Base-by-base conservation (phyloP, 768 basidiomycete species). In the Rhizopogon vulgaris region DNA sequence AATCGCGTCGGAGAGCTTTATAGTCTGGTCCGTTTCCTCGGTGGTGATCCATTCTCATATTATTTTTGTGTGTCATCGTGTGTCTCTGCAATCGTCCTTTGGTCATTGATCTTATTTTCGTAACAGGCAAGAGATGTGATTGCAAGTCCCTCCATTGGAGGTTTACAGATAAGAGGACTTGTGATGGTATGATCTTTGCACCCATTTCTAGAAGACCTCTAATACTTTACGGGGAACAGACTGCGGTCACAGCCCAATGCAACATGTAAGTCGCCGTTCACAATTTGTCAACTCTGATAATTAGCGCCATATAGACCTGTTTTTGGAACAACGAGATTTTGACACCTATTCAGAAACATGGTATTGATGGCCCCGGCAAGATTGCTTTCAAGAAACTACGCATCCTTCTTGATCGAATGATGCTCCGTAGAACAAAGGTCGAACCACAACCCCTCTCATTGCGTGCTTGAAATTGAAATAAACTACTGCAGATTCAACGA, bases 1-100 rank as follows among this genome's bases (percentile, higher is more conserved):
- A 97, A 97, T 63, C 86, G 96, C 58, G 96, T 99, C n/a, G 96
- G 96, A 57, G 96, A 99, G 66, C 71, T 99, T 46, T 99, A 99
- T 72, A 96, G 94, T 66, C 78, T 96, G 38, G 82, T 97, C 41
- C 77, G 90, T 55, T 96, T 97, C 73, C 69, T 95, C 48, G 92
- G 92, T n/a, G 90, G 90, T 27, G 90, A 94, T 66, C 92, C 91
- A 0, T 94, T 91, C 64, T 85, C 91, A 3, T 89, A 79, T 68
- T 95, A 94, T 70, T 95, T 92, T 69, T 96, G 93, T 86, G 60
- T 60, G 86, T 56, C 38, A 30, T 30, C 28, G 28, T 52, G 15
- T 48, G 36, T 27, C 38, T 10, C 11, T 37, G 7, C 38, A 50
- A 30, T 6, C 37, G 27, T 28, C 18, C 48, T 17, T 28, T 22